These are phyloP conservation scores for Monosporascus sp. DNA, from an alignment of 2,329 filamentous ascomycete genomes.

Conservation along the genomic window DNA sequence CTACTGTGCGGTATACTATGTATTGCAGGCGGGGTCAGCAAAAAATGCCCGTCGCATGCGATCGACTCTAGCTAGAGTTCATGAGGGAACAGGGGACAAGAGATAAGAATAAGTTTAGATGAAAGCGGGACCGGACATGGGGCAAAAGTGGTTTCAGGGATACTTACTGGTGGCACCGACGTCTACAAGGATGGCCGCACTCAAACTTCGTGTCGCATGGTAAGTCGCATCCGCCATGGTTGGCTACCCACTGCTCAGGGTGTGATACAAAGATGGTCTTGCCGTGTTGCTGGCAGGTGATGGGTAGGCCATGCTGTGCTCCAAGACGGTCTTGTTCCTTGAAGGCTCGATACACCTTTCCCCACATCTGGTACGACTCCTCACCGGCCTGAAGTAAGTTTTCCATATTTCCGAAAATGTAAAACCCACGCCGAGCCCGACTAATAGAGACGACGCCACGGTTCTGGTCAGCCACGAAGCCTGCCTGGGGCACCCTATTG, in stretches of 20 bases:
- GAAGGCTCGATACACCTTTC: conserved; percentile 35
- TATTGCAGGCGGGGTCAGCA: conserved; percentile 1
- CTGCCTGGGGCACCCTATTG: conserved; percentile 43
- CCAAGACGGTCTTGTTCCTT: conserved; percentile 26
- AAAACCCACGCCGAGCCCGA: conserved; percentile 73
- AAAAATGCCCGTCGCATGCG: no score
- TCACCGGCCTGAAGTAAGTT: conserved; percentile 42
- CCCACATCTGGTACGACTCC: conserved; percentile 38
- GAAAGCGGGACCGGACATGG: neutral
- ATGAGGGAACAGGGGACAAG: neutral
- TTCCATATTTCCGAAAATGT: conserved; percentile 73
- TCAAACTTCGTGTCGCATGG: conserved; percentile 16
- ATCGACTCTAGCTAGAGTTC: neutral
- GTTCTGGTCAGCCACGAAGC: conserved; percentile 65
- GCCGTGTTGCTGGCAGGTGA: conserved; percentile 59
- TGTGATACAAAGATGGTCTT: conserved; percentile 45
- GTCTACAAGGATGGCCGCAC: conserved; percentile 25
- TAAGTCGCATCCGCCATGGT: conserved; percentile 23
- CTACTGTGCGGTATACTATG: conserved; percentile 20
- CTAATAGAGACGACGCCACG: conserved; percentile 55
- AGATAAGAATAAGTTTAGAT: neutral
- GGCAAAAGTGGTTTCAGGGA: neutral
- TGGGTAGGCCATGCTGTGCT: conserved; percentile 44
- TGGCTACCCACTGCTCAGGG: conserved; percentile 44
- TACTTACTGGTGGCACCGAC: conserved; percentile 26